Base-by-base conservation (phyloP, 192 early-diverging fungal genomes). In the Umbelopsis ramanniana region DNA sequence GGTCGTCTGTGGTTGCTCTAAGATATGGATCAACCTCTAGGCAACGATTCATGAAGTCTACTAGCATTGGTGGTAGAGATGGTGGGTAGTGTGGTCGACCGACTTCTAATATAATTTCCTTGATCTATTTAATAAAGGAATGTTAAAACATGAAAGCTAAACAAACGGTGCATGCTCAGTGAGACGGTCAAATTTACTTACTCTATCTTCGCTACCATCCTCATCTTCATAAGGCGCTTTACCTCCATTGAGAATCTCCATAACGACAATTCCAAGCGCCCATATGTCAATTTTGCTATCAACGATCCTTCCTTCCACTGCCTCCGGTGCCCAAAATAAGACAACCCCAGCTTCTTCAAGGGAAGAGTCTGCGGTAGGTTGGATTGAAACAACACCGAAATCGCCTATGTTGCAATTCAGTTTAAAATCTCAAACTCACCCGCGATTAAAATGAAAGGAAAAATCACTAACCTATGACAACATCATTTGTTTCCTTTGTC, bases 181-280 rank as follows among this genome's bases (percentile, higher is more conserved):
- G 40, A 11, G 40, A 7, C 17, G n/a, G 48, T 50, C 48, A 50
- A n/a, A n/a, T 6, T 21, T n/a, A 40, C 69, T n/a, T 76, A 81
- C 77, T 52, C 71, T 50, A 22, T 78, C 79, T 69, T 80, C 74
- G 7, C 76, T 75, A 4, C 76, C 24, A 29, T 76, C 73, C 38
- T 76, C 79, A 74, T 80, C 79, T 60, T 80, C 79, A 43, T 80
- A 80, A 22, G 79, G 79, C 4, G 79, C 79, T 48, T 74, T 73
- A 23, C 79, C 79, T 4, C 74, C 71, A 60, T 80, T 80, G 2
- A 80, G 45, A 4, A 80, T 74, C 38, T 80, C 74, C n/a, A 80
- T 60, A 46, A 80, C 74, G 19, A 80, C 79, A 71, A 80, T 80
- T 19, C 79, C 79, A 10, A 80, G 68, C 8, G 79, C 79, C 79